Percentiles rank a stretch among this genome's conserved stretches.
Evolutionary conservation across 106 monocot genomes (phyloP).

Genomic region (Platanthera guangdongensis): DNA sequence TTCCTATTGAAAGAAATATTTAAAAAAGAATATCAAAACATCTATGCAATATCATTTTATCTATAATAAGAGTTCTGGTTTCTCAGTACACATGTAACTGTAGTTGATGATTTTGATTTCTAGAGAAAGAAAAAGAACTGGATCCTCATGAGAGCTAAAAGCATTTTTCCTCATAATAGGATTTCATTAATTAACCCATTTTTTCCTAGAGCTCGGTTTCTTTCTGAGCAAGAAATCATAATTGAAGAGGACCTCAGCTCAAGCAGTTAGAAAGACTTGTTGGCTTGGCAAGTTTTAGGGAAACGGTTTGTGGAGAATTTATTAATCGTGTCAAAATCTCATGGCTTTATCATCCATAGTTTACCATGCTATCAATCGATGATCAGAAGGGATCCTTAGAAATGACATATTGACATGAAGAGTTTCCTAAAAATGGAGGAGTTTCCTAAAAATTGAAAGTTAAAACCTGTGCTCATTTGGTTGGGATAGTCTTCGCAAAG

Average conservation of each 20-base stretch:
- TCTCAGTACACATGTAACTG: too few species aligned
- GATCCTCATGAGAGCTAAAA: too few species aligned
- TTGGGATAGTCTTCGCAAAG: neutral
- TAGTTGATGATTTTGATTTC: too few species aligned
- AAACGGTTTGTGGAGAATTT: neutral
- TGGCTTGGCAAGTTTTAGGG: neutral
- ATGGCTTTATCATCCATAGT: neutral
- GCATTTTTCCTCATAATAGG: too few species aligned
- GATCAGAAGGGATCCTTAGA: neutral
- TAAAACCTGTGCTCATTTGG: neutral
- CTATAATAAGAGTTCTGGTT: too few species aligned
- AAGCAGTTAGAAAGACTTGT: neutral
- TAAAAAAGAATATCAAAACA: neutral
- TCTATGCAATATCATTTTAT: neutral
- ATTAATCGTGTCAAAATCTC: neutral
- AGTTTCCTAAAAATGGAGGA: neutral
- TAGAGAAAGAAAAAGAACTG: too few species aligned
- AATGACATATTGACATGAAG: neutral
- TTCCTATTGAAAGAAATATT: neutral
- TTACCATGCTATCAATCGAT: neutral
- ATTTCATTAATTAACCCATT: too few species aligned
- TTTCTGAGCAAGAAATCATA: neutral
- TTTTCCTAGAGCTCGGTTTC: too few species aligned
- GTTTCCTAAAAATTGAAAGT: neutral
- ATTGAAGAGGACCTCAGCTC: neutral